phyloP scores from a whole-genome alignment of 1,284 basidiomycete genomes.

The Gymnopus androsaceus region DNA sequence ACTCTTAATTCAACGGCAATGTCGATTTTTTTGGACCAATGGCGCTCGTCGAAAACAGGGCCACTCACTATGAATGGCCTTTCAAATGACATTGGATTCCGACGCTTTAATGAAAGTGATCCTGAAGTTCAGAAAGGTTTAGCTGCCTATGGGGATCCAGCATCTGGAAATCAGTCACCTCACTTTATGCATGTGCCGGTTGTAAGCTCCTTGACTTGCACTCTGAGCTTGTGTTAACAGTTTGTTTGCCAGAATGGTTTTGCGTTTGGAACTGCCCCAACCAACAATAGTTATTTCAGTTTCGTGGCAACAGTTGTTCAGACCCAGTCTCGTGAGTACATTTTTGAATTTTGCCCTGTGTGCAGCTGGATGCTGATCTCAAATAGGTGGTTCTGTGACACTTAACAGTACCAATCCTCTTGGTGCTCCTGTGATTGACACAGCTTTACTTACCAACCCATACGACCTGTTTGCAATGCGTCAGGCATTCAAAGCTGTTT shows the following conservation, averaged over 20 bases:
- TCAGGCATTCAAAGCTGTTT: slow-evolving; percentile 28
- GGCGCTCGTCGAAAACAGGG: no score
- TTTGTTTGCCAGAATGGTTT: slow-evolving; percentile 14
- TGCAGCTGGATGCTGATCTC: not conserved
- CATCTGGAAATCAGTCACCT: slow-evolving; percentile 1
- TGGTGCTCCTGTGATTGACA: slow-evolving; percentile 40
- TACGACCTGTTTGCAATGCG: slow-evolving; percentile 39
- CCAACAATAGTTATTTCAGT: slow-evolving; percentile 9
- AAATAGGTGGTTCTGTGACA: slow-evolving; percentile 11
- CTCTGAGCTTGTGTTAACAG: no score
- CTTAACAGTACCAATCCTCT: slow-evolving; percentile 32
- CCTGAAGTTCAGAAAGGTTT: not conserved
- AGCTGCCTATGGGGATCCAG: slow-evolving; percentile 7
- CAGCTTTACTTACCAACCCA: not conserved
- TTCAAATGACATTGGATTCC: no score
- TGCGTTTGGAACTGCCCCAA: not conserved
- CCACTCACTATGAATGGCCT: no score
- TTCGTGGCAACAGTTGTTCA: slow-evolving; percentile 9
- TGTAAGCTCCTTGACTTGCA: not conserved
- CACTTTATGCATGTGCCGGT: slow-evolving; percentile 8
- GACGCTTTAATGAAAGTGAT: not conserved
- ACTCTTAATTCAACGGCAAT: no score
- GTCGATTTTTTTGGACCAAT: no score
- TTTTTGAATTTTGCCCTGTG: not conserved
- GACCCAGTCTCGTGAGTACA: slow-evolving; percentile 10